These are phyloP conservation scores for Psilocybe tampanensis DNA, from an alignment of 768 basidiomycete genomes.

Conservation along the genomic window DNA sequence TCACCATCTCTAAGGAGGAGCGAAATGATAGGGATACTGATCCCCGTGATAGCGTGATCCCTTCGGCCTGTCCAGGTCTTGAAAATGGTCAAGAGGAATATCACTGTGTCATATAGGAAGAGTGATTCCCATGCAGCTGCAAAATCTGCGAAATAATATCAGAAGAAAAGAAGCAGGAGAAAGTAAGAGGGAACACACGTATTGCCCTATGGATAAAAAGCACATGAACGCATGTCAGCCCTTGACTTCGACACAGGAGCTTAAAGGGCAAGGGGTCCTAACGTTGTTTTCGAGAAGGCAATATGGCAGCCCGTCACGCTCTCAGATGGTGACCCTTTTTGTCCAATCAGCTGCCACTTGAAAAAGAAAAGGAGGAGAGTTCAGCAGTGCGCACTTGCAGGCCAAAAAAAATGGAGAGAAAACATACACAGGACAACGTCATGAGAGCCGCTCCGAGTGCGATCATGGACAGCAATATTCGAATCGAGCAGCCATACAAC, in stretches of 20 bases:
- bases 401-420: background rate
- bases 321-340: constrained; percentile 29
- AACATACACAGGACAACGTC: constrained; percentile 38
- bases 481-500: constrained; percentile 43
- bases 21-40: constrained; percentile 37
- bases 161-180: background rate
- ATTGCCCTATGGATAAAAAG: constrained; percentile 14
- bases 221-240: background rate
- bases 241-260: background rate
- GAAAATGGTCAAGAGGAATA: constrained; percentile 49
- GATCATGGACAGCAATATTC: constrained; percentile 38
- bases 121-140: constrained; percentile 53
- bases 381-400: background rate
- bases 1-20: constrained; percentile 53
- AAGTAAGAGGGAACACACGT: constrained; percentile 12
- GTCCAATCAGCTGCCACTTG: constrained; percentile 48
- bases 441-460: constrained; percentile 31
- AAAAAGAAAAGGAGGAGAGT: background rate
- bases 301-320: constrained; percentile 36
- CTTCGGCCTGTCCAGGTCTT: constrained; percentile 42
- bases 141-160: constrained; percentile 22
- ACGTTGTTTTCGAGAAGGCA: constrained; percentile 32
- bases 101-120: constrained; percentile 47
- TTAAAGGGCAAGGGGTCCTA: constrained; percentile 12
- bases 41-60: constrained; percentile 25